These are phyloP conservation scores for Solanum rostratum DNA, from an alignment of 257 asterid species.

Conservation along the genomic window DNA sequence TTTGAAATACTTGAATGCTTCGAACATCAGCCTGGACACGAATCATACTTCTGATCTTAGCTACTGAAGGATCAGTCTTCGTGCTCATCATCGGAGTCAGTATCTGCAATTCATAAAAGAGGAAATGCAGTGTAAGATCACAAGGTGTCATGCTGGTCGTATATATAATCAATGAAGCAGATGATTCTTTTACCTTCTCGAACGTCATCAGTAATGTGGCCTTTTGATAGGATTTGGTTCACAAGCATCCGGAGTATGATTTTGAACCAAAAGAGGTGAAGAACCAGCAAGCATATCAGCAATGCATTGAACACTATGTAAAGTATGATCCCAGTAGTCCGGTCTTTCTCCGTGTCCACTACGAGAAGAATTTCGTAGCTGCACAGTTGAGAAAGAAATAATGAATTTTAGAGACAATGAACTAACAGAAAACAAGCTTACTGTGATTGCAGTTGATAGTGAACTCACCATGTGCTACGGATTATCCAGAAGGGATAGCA, in stretches of 20 bases:
- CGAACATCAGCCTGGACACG: background rate
- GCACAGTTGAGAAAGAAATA: background rate
- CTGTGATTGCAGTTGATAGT: background rate
- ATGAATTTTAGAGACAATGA: background rate
- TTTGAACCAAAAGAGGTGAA: conserved; percentile 18
- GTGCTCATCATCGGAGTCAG: conserved; percentile 19
- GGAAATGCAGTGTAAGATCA: background rate
- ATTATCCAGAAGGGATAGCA: conserved; percentile 21
- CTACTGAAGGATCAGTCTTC: conserved; percentile 3
- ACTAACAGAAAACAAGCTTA: background rate
- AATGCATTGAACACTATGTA: conserved; percentile 15
- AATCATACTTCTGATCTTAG: background rate
- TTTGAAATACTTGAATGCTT: background rate
- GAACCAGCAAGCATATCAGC: conserved; percentile 12
- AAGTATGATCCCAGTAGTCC: background rate
- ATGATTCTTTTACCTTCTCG: conserved; percentile 19
- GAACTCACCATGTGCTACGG: conserved; percentile 17
- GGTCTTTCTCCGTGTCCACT: background rate
- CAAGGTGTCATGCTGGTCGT: background rate
- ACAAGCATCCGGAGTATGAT: conserved; percentile 10
- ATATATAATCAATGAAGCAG: background rate
- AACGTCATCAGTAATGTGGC: conserved; percentile 15
- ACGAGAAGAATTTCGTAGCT: conserved; percentile 14
- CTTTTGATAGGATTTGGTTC: conserved; percentile 10
- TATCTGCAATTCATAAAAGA: conserved; percentile 1